Base-by-base conservation (phyloP, 768 basidiomycete species). In the Asterophora parasitica region DNA sequence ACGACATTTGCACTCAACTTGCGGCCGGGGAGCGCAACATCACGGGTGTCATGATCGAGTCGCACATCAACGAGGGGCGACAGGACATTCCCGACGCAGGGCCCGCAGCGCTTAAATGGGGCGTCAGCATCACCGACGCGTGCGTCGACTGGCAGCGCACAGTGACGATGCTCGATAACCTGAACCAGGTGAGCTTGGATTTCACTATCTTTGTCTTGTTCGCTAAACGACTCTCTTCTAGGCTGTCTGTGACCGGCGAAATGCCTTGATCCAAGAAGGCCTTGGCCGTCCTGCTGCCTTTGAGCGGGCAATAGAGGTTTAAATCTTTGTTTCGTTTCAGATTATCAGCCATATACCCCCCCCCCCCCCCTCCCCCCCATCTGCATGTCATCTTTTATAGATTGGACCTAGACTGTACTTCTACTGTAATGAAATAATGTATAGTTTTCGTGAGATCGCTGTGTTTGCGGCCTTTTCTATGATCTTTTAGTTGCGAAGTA, bases 31-130 rank as follows among this genome's bases (percentile, higher is more conserved):
- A 81, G 52, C 73, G 65, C 49, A 73, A 76, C 57, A 86, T 99
- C 67, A 90, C 90, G 4, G 95, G 95, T 38, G 92, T 97, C 48
- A 98, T 99, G 95, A 80, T 99, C 62, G 95, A 99, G 70, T 89
- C 86, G 11, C 88, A 97, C 65, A 84, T 99, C 67, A 85, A 88
- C 61, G 86, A 84, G 42, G 95, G 95, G 15, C 74, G 83, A 50
- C 95, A 99, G 70, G 88, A 92, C 56, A 87, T 95, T 11, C 93
- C 95, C 2, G 55, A 74, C 2, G 74, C 70, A 33, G 88, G 92
- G 7, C 84, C 86, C 0, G 54, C 67, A 12, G 77, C 63, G 6
- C 76, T 93, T 55, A 90, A 87, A 65, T 72, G 83, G 48, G 90
- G 90, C 44, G 81, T 94, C 45, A 86, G 83, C 53, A 93, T 95